Conservation (phyloP, 768 basidiomycete species). For the Kwoniella shandongensis region DNA sequence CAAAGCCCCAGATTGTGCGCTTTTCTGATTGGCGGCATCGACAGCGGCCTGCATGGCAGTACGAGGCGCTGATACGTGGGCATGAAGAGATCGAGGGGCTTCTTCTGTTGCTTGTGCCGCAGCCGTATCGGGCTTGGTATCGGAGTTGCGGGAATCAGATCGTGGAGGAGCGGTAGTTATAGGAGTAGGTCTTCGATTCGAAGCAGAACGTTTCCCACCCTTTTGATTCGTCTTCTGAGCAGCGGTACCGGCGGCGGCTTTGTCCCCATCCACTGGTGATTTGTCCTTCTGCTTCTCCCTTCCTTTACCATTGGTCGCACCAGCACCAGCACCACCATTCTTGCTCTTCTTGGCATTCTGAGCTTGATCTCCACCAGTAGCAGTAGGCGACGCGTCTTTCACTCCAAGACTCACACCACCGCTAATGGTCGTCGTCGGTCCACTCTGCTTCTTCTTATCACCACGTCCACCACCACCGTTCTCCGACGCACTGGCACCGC, state of each 20-base stretch:
- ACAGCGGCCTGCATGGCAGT: conserved; percentile 41
- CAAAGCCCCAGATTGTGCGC: conserved; percentile 25
- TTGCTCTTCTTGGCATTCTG: conserved; percentile 12
- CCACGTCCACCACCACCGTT: conserved; percentile 14
- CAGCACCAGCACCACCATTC: conserved; percentile 10
- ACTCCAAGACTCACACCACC: conserved; percentile 40
- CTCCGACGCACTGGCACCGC: conserved; percentile 21
- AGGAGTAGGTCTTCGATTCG: conserved; percentile 23
- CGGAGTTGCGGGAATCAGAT: conserved; percentile 18
- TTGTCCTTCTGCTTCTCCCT: conserved; percentile 5
- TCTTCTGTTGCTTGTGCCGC: too few relatives aligned
- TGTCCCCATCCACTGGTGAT: background rate
- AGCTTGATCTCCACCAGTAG: conserved; percentile 1
- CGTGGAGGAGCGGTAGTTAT: conserved; percentile 26
- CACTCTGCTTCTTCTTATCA: conserved; percentile 34
- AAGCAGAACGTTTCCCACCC: conserved; percentile 14
- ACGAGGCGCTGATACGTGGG: conserved; percentile 19
- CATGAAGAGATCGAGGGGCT: conserved; percentile 27
- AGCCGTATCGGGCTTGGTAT: conserved; percentile 8
- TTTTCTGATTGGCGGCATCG: conserved; percentile 34
- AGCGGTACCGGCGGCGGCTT: background rate
- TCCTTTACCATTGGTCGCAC: background rate
- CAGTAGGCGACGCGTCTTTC: conserved; percentile 6
- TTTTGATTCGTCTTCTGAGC: conserved; percentile 1
- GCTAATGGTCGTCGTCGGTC: conserved; percentile 40